Evolutionary conservation across 306 rosid species (phyloP), one percentile per base, ranked within the genome.

Genomic region (Cicer cuneatum): DNA sequence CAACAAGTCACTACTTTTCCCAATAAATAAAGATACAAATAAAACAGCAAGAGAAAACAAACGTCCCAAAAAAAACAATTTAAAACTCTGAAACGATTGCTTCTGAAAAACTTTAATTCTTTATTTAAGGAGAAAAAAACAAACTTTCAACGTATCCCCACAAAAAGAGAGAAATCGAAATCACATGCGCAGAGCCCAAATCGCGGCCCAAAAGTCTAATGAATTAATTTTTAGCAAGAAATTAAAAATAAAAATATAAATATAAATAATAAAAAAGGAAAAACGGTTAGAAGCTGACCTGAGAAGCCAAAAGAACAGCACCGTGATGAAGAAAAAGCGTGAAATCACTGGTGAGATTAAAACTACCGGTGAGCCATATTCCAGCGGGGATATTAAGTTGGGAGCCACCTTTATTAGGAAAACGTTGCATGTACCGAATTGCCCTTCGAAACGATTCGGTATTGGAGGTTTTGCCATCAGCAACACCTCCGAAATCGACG

Each of bases 311-410:
- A 83, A 94, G 73, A 29, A 88, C 68, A 47, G 92, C 93, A 45
- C 92, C 99, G 0, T 78, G 76, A 39, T 90, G 71, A 16, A 92
- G 95, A 52, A 92, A 94, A 38, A 94, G 96, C 39, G 96, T 94
- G 88, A 94, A 94, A 83, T 94, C 86, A 74, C 87, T 83, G 81
- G 99, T 94, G 83, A 94, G 97, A 77, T 94, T 94, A 54, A 92
- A 94, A 47, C 92, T 87, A 8, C 95, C 96, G 1, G 97, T 92
- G 78, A 92, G 81, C 99, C 97, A 92, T 1, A 39, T 79, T 16
- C 99, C 99, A 0, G 7, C 12, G 0, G 96, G 99, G 12, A 92
- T 83, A 81, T 84, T 90, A 21, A 94, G 75, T 86, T 90, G 96
- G 60, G 96, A 79, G 75, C 97, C 99, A 58, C 97, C 97, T 0